Evolutionary conservation across 306 rosid species (phyloP).

Genomic region (Cucumis melo): DNA sequence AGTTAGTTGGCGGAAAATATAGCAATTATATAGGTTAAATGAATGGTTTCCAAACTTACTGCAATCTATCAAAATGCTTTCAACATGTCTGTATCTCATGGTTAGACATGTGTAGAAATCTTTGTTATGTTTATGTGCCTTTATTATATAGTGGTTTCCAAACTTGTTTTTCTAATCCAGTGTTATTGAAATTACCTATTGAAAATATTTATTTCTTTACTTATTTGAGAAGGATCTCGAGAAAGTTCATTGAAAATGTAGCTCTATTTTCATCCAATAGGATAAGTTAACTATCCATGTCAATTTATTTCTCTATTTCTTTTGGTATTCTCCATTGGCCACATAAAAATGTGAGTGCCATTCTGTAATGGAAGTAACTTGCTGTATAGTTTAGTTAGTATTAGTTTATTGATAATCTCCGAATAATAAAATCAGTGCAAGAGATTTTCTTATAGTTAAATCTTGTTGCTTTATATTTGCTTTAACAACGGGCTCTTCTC

Average conservation of each 20-base stretch:
- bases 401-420: neutral
- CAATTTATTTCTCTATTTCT: neutral
- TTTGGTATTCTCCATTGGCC: neutral
- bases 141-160: constrained; percentile 16
- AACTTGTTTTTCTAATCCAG: constrained; percentile 14
- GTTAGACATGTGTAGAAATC: neutral
- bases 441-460: neutral
- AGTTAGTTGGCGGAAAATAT: neutral
- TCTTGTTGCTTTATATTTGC: neutral
- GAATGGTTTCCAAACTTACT: neutral
- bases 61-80: neutral
- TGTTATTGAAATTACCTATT: neutral
- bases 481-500: neutral
- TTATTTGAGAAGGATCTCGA: too few species aligned
- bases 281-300: neutral
- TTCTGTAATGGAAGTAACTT: neutral
- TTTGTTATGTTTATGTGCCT: neutral
- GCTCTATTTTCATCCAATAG: neutral
- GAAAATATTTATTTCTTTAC: too few species aligned
- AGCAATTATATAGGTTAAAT: neutral
- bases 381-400: neutral
- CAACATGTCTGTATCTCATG: neutral
- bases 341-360: neutral
- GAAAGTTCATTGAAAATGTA: neutral
- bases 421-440: neutral